Percentiles rank a stretch among this genome's conserved stretches.
These are phyloP conservation scores for Panellus pusillus DNA, from an alignment of 768 basidiomycete species.

Conservation along the genomic window DNA sequence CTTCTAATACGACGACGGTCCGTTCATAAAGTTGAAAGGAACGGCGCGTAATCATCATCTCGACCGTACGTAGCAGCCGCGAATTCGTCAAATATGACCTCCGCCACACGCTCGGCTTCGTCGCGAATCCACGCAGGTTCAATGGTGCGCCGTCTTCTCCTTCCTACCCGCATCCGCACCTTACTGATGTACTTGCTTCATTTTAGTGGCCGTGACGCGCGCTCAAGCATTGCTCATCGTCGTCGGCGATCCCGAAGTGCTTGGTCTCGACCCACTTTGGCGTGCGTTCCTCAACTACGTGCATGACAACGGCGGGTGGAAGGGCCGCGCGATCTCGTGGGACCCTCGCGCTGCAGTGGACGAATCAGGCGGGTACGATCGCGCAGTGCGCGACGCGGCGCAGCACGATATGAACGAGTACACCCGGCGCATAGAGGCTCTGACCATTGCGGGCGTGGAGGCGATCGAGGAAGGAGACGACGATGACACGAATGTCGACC, in stretches of 20 bases:
- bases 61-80: slow-evolving; percentile 56
- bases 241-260: slow-evolving; percentile 58
- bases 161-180: not conserved
- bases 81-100: slow-evolving; percentile 56
- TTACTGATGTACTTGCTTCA: not conserved
- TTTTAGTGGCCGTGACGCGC: slow-evolving; percentile 59
- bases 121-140: slow-evolving; percentile 54
- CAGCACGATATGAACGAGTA: slow-evolving; percentile 40
- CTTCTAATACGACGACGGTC: not conserved
- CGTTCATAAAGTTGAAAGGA: slow-evolving; percentile 38
- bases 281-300: slow-evolving; percentile 60
- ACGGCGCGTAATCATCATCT: slow-evolving; percentile 56
- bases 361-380: slow-evolving; percentile 35
- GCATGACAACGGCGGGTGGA: slow-evolving; percentile 51
- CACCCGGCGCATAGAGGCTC: slow-evolving; percentile 31
- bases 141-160: slow-evolving; percentile 43
- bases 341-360: slow-evolving; percentile 34
- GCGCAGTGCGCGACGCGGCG: slow-evolving; percentile 27
- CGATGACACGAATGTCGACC: slow-evolving; percentile 14
- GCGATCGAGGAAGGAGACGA: slow-evolving; percentile 1
- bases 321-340: slow-evolving; percentile 40
- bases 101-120: slow-evolving; percentile 56
- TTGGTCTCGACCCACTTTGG: slow-evolving; percentile 62
- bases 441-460: slow-evolving; percentile 28
- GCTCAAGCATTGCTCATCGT: slow-evolving; percentile 57